Conservation (phyloP, 2,329 filamentous ascomycete species). For the Neurospora sp. region DNA sequence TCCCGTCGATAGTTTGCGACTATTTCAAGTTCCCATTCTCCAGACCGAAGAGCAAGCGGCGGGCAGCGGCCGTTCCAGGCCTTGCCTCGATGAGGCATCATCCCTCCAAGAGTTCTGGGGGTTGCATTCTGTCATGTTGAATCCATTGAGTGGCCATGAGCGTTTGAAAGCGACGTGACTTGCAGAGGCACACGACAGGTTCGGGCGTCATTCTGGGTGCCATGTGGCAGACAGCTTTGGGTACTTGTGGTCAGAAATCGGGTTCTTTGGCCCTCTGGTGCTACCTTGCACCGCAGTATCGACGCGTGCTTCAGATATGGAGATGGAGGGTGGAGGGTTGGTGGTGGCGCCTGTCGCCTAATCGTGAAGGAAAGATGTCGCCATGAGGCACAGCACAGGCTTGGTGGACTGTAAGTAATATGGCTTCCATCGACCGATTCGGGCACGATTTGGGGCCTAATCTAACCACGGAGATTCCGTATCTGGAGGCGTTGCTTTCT, state of each 20-base stretch:
- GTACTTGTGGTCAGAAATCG: background rate
- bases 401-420: background rate
- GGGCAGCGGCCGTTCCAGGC: background rate
- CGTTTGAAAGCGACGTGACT: background rate
- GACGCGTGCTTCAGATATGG: background rate
- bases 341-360: background rate
- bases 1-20: background rate
- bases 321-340: background rate
- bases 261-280: background rate
- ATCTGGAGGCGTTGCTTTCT: background rate
- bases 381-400: background rate
- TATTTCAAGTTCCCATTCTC: background rate
- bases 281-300: background rate
- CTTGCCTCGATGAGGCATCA: background rate
- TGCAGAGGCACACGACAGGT: background rate
- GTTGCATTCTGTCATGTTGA: background rate
- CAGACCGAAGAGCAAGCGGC: background rate
- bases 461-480: background rate
- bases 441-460: background rate
- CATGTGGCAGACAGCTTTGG: background rate
- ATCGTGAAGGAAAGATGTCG: background rate
- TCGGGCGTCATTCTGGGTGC: background rate
- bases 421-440: background rate
- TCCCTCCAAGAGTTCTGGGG: background rate
- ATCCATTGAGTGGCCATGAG: background rate